These are phyloP conservation scores for Cyclospora cayetanensis DNA, from an alignment of 169 alveolate genomes.

Conservation along the genomic window DNA sequence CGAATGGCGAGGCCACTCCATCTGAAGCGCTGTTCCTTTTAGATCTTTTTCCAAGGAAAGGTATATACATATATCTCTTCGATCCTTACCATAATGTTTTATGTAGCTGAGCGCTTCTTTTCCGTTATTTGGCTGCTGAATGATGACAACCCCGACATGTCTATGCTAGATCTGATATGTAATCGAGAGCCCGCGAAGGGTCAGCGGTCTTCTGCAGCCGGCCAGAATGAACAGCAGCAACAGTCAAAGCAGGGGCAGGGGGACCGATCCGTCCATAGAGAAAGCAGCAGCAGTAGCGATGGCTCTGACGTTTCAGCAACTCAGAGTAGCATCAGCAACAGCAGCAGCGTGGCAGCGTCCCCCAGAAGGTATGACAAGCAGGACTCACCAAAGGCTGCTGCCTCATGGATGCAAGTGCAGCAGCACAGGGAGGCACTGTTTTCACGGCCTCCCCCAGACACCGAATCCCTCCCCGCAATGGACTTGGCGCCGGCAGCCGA, in stretches of 20 bases:
- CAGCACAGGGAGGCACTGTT: conserved; percentile 26
- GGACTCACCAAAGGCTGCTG: not conserved
- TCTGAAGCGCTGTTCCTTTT: too few species aligned
- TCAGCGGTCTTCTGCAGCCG: not conserved
- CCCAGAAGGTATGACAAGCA: not conserved
- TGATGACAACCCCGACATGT: conserved; percentile 42
- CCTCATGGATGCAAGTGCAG: not conserved
- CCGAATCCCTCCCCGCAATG: not conserved
- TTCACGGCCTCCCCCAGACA: conserved; percentile 3
- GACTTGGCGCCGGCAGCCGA: conserved; percentile 36
- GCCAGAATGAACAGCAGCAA: conserved; percentile 8
- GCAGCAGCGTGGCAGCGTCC: not conserved
- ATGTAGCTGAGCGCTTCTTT: conserved; percentile 30
- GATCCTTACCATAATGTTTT: not conserved
- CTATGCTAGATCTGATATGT: conserved; percentile 57
- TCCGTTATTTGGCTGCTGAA: conserved; percentile 52
- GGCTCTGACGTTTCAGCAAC: not conserved
- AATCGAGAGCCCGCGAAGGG: conserved; percentile 7
- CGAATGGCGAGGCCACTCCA: too few species aligned
- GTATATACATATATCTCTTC: too few species aligned
- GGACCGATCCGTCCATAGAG: too few species aligned
- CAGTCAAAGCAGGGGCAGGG: not conserved
- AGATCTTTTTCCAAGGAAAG: too few species aligned
- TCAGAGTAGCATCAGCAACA: not conserved
- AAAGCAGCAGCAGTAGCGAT: not conserved